Evolutionary conservation across 768 basidiomycete species (phyloP), one percentile per base, ranked within the genome.

Genomic region (Ramaria rubella): DNA sequence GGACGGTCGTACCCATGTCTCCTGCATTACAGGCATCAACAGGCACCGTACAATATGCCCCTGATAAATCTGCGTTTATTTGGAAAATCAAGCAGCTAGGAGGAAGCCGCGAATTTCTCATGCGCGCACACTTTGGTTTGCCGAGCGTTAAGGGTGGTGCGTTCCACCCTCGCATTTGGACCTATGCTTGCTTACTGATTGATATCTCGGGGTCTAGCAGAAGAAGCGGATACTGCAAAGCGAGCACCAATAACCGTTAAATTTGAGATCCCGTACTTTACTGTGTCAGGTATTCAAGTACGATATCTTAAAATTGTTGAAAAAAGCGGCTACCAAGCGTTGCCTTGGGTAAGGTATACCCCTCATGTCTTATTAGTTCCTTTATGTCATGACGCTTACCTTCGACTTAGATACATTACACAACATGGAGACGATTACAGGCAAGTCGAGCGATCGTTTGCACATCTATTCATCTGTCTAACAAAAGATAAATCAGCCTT

Each of bases 71-170:
- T 17, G 93, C 94, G 2, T 98, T 98, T 65, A 90, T 97, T 1
- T 98, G 96, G 96, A 97, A 97, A 73, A 97, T 99, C 72, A 98
- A 98, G 70, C 92, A 95, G 68, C 80, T 99, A 0, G 94, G 91
- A 4, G 96, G 96, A 5, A 91, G 91, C 34, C 83, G 92, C 36
- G 96, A 99, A 68, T 98, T 94, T 73, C 78, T 97, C 54, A 97
- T 98, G 95, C 81, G 96, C 11, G 96, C 96, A 0, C 96, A 98
- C 68, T 98, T 98, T 69, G 94, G 94, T 49, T 73, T 99, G 43
- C 96, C 96, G 0, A 91, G 89, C 63, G 96, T 98, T 15, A 85
- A 86, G 67, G 89, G 79, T 64, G 93, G 94, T 92, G 56, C 40
- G 90, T 75, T 8, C 5, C 9, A 14, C 14, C 23, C n/a, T n/a